phyloP scores from a whole-genome alignment of 805 yeast genomes.

The Starmerella sp. region DNA sequence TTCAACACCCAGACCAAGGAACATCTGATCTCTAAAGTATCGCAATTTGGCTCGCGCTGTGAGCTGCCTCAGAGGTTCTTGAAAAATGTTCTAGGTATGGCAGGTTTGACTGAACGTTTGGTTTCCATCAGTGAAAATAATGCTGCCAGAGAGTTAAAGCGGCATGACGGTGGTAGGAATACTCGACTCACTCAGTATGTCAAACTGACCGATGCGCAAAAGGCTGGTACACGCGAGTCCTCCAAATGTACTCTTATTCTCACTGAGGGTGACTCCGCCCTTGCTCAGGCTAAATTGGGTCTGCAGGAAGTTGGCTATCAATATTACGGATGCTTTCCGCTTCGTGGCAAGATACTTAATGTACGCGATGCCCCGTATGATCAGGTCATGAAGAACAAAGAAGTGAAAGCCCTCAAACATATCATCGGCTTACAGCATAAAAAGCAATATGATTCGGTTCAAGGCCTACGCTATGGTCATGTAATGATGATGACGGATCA shows the following conservation, averaged over 20 bases:
- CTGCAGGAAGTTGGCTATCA: conserved; percentile 92
- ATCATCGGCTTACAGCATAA: conserved; percentile 93
- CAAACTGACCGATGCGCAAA: conserved; percentile 89
- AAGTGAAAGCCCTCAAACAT: conserved; percentile 88
- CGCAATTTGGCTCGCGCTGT: conserved; percentile 81
- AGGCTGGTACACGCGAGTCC: conserved; percentile 90
- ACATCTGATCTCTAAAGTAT: conserved; percentile 76
- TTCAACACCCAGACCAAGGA: conserved; percentile 97
- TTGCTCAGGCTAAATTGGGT: conserved; percentile 84
- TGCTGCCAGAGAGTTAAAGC: conserved; percentile 76
- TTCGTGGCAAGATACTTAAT: conserved; percentile 87
- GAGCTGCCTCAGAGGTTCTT: conserved; percentile 70
- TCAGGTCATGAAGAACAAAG: conserved; percentile 83
- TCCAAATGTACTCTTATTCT: conserved; percentile 82
- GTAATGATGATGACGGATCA: conserved; percentile 99
- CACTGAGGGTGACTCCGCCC: conserved; percentile 97
- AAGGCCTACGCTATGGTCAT: conserved; percentile 82
- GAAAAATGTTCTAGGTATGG: conserved; percentile 49
- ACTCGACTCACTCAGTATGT: conserved; percentile 78
- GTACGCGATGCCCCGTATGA: conserved; percentile 97
- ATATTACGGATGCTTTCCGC: conserved; percentile 86
- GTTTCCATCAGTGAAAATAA: conserved; percentile 76
- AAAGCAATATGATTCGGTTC: conserved; percentile 62
- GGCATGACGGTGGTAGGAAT: conserved; percentile 66
- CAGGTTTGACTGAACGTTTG: conserved; percentile 60